A percentile compares a stretch with the other conserved stretches of the same genome.
Conservation (phyloP, 2,329 filamentous ascomycete genomes). For the Monosporascus cannonballus region DNA sequence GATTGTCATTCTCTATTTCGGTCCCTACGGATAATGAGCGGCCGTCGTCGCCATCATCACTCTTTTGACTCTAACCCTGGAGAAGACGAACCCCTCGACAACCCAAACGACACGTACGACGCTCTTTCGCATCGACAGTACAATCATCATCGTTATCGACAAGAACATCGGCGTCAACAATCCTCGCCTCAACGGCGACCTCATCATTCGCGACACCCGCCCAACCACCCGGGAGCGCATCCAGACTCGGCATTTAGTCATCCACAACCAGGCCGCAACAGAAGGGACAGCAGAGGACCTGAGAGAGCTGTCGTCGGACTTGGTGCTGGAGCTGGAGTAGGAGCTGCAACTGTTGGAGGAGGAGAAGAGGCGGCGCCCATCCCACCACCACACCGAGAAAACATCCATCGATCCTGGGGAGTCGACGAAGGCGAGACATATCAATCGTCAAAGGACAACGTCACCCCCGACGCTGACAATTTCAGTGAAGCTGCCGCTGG, state of each 20-base stretch:
- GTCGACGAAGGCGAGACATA: constrained; percentile 6
- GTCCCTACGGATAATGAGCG: constrained; percentile 12
- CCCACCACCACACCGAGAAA: constrained; percentile 20
- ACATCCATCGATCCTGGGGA: constrained; percentile 15
- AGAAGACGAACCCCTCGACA: constrained; percentile 24
- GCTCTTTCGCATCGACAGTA: too few species aligned
- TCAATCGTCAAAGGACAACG: constrained; percentile 28
- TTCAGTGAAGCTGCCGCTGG: constrained; percentile 56
- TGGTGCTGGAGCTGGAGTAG: constrained; percentile 11
- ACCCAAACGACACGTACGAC: constrained; percentile 9
- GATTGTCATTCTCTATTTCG: not conserved
- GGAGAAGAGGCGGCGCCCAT: constrained; percentile 19
- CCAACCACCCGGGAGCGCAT: constrained; percentile 20
- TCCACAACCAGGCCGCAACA: constrained; percentile 23
- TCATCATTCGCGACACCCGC: not conserved
- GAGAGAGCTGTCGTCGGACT: constrained; percentile 12
- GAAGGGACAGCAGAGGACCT: constrained; percentile 24
- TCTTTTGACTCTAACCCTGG: constrained; percentile 23
- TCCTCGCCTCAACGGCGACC: too few species aligned
- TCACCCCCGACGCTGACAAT: constrained; percentile 62
- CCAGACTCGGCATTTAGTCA: constrained; percentile 32
- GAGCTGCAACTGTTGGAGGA: constrained; percentile 15
- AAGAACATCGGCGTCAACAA: too few species aligned
- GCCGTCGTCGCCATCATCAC: constrained; percentile 15
- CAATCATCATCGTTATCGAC: too few species aligned